Base-by-base conservation (phyloP, 73 alveolate genomes). In the Diophrys sp. region DNA sequence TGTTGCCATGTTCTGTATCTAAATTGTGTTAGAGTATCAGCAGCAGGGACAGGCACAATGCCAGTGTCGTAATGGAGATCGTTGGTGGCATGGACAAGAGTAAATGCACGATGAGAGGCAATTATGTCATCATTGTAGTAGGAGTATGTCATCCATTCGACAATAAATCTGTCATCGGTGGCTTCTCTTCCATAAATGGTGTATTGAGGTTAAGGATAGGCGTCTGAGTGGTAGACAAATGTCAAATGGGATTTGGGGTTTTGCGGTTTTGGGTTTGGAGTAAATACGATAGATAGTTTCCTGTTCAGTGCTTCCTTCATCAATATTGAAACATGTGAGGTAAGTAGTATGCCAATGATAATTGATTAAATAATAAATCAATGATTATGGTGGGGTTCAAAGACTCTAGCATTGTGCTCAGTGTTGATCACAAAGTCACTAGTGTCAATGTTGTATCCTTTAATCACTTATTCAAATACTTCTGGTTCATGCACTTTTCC, bases 401-500 rank as follows among this genome's bases (percentile, higher is more conserved):
- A 75, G 83, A 86, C 82, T 89, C 98, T 94, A 70, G 88, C 81
- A 71, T 91, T 91, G 89, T 94, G 83, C 69, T 87, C 92, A 54
- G 98, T 94, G 85, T 94, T 94, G 74, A 94, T 91, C n/a, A 81
- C 92, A 87, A 81, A 94, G 90, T 94, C 91, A 74, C 92, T 81
- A 31, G 98, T 94, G 77, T 94, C 98, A 78, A 94, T 85, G 85
- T 88, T 92, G 87, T 87, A 94, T 25, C 98, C 98, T 79, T 85
- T 91, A 30, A 90, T 71, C n/a, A 87, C 97, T 71, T 87, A 84
- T 66, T 91, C 95, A 33, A 94, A 89, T 67, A 94, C 83, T 75
- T 94, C 98, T 31, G 98, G 98, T 75, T 92, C 89, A 44, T 44
- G 62, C n/a, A n/a, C n/a, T n/a, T n/a, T n/a, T n/a, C n/a, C n/a